Evolutionary conservation across 2,329 filamentous ascomycete genomes (phyloP), one percentile per base, ranked within the genome.

Genomic region (Cryphonectria nitschkei): DNA sequence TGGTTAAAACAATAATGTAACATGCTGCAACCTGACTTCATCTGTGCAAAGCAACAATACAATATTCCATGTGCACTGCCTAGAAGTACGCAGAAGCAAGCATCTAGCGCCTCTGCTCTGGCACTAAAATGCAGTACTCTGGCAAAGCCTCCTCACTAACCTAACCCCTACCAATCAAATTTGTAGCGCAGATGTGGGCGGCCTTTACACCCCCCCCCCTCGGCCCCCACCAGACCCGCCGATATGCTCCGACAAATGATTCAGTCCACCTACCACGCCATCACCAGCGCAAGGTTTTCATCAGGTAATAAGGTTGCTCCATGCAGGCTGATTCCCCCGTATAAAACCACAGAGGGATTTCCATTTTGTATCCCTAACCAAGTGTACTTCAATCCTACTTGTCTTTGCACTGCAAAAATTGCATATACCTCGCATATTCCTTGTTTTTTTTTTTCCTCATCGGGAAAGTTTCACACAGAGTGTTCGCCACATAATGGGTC

Each of bases 401-500:
- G 2, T n/a, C 29, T 11, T 41, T 34, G 34, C 7, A 22, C 43
- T 6, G 43, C 43, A 5, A 32, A 29, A 29, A 56, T 7, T 32
- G 26, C 52, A 43, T 63, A 62, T 39, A n/a, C 32, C 7, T 39
- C 37, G 7, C 9, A 39, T 39, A 39, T 39, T 39, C 37, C 11
- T 39, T 39, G 9, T 0, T 39, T 2, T 60, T 29, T 0, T 39
- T 2, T 60, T 29, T 16, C 7, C 3, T 4, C 16, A 39, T 39
- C 37, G 37, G 13, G 56, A 60, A 16, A 13, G 26, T 16, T 22
- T 56, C 54, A 1, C n/a, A 3, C 9, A 62, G 39, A 9, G 22
- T 13, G 7, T 9, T 58, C 3, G 50, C 41, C 70, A 46, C 72
- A 81, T 39, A 70, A 96, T 95, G 93, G 92, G 92, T 29, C 87